These are phyloP conservation scores for Ailanthus altissimus DNA, from an alignment of 345 rosid species.

Conservation along the genomic window DNA sequence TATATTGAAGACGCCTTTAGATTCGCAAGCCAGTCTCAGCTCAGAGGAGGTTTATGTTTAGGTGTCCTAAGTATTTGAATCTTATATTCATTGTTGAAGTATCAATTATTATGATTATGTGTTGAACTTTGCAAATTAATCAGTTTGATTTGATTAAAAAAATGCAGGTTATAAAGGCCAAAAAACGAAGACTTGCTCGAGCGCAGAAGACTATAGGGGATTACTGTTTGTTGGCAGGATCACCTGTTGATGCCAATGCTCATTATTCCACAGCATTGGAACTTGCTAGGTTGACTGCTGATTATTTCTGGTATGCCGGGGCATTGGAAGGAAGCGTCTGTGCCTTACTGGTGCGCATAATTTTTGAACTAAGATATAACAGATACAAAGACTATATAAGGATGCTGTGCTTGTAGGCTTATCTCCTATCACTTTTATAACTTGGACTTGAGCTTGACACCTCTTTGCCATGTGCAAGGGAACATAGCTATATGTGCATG, in stretches of 20 bases:
- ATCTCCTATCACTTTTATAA: not conserved
- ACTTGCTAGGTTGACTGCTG: constrained; percentile 84
- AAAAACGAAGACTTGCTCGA: constrained; percentile 89
- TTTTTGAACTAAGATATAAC: constrained; percentile 5
- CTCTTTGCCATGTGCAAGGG: not conserved
- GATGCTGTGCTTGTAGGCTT: constrained; percentile 8
- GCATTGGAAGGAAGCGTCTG: constrained; percentile 97
- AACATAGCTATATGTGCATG: not conserved
- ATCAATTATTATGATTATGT: not conserved
- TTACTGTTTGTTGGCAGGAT: constrained; percentile 95
- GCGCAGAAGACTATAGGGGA: constrained; percentile 99
- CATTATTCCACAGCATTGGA: constrained; percentile 92
- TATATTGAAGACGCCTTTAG: constrained; percentile 90
- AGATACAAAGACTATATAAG: not conserved
- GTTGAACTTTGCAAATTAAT: constrained; percentile 27
- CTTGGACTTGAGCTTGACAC: not conserved
- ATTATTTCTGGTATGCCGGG: constrained; percentile 96
- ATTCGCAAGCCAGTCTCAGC: constrained; percentile 97
- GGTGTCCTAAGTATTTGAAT: constrained; percentile 80
- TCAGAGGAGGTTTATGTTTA: constrained; percentile 98
- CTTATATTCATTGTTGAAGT: constrained; percentile 29
- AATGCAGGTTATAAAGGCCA: constrained; percentile 93
- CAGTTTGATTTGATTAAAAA: constrained; percentile 28
- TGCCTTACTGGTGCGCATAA: constrained; percentile 74
- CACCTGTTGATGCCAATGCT: constrained; percentile 98